Percentiles rank a stretch among this genome's conserved stretches.
Evolutionary conservation across 202 grass and related monocot species (phyloP).

Genomic region (Schoenoplectus triqueter): DNA sequence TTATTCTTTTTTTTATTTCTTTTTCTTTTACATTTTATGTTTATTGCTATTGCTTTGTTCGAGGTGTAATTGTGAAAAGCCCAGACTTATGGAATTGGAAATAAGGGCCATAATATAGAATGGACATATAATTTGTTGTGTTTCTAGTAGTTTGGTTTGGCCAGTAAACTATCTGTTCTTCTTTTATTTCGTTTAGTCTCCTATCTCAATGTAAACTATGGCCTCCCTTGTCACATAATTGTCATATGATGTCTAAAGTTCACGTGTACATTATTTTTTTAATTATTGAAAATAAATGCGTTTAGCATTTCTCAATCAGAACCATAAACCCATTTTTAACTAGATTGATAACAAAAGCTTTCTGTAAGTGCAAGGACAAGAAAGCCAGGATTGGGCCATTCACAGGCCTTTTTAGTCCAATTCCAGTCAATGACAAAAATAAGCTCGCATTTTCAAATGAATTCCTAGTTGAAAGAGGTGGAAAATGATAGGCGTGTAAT

Average conservation of each 20-base stretch:
- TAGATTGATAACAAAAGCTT: no score
- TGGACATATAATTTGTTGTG: neutral
- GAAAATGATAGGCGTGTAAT: neutral
- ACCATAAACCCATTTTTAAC: neutral
- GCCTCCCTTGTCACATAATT: neutral
- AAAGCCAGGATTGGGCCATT: neutral
- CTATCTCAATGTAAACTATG: neutral
- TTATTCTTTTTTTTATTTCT: neutral
- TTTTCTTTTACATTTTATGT: neutral
- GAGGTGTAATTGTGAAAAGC: conserved; percentile 16
- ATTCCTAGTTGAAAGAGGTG: neutral
- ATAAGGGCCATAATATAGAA: neutral
- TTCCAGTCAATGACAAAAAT: neutral
- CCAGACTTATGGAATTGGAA: neutral
- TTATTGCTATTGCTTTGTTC: neutral
- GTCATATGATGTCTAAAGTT: neutral
- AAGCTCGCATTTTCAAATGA: neutral
- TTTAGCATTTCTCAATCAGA: neutral
- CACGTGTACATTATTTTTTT: neutral
- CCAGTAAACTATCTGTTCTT: neutral
- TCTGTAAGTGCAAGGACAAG: no score
- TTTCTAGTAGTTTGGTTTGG: neutral
- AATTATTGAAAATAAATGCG: no score
- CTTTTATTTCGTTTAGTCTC: neutral
- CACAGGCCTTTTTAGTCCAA: neutral